Percentiles rank a stretch among this genome's conserved stretches.
Conservation (phyloP, 2,329 filamentous ascomycete species). For the Colletotrichum limetticola region DNA sequence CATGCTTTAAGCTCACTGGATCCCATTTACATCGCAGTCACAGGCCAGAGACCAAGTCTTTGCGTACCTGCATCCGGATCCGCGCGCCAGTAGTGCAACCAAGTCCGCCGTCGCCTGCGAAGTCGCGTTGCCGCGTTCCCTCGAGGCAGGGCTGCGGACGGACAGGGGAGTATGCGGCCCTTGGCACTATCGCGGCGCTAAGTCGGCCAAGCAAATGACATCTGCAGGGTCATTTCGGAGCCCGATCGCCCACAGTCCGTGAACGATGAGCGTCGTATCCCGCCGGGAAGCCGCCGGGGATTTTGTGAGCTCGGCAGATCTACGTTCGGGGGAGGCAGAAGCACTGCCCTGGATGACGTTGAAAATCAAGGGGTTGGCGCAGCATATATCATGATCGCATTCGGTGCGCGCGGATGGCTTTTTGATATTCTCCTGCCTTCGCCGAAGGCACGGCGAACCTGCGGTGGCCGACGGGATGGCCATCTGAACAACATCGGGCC, state of each 20-base stretch:
- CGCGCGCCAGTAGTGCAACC: background rate
- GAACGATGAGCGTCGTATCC: background rate
- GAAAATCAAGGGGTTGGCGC: background rate
- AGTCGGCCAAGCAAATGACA: conserved; percentile 6
- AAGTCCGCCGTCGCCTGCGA: background rate
- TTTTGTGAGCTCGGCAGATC: background rate
- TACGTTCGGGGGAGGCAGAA: background rate
- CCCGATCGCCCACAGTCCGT: conserved; percentile 1
- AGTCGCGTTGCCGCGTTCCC: background rate
- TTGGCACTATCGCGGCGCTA: background rate
- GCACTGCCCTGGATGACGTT: background rate
- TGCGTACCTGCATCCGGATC: background rate
- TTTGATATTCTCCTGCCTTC: background rate
- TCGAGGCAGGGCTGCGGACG: background rate
- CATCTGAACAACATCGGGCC: background rate
- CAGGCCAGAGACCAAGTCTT: background rate
- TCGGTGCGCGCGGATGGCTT: background rate
- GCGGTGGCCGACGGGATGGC: background rate
- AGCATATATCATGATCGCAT: background rate
- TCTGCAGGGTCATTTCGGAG: background rate
- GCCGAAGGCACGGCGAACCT: background rate
- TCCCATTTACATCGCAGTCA: background rate
- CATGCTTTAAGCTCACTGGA: conserved; percentile 1
- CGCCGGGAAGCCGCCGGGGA: background rate
- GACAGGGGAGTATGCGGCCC: background rate